phyloP scores from a whole-genome alignment of 495 filamentous ascomycete genomes.

The Talaromyces thailandensis region DNA sequence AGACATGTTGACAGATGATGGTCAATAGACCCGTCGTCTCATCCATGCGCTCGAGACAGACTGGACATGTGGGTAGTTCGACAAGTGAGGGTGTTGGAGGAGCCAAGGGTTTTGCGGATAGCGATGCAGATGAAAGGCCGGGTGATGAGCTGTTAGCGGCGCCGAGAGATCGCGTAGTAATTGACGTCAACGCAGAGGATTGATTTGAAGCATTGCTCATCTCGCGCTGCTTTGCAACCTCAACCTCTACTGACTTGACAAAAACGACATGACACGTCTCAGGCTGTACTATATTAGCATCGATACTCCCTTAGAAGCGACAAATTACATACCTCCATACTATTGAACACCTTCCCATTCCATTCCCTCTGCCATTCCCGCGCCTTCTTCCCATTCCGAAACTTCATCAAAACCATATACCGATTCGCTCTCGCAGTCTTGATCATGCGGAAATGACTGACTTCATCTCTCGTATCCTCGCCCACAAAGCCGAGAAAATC shows the following conservation, averaged over 20 bases:
- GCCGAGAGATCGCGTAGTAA: constrained; percentile 24
- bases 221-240: constrained; percentile 21
- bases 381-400: constrained; percentile 64
- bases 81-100: constrained; percentile 85
- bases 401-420: constrained; percentile 98
- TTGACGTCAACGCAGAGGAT: constrained; percentile 34
- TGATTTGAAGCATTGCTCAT: constrained; percentile 16
- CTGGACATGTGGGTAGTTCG: constrained; percentile 91
- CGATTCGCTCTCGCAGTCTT: constrained; percentile 79
- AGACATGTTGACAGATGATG: constrained; percentile 95
- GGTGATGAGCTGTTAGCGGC: constrained; percentile 34
- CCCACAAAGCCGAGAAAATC: constrained; percentile 93
- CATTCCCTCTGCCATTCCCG: constrained; percentile 75
- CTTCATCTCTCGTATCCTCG: constrained; percentile 75
- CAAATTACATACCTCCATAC: constrained; percentile 63
- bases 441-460: constrained; percentile 94
- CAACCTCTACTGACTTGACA: constrained; percentile 78
- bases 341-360: constrained; percentile 93
- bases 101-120: constrained; percentile 72
- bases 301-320: background rate
- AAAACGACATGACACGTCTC: constrained; percentile 96
- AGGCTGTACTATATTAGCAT: constrained; percentile 46
- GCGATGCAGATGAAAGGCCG: constrained; percentile 40
- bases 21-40: constrained; percentile 91
- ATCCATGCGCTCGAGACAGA: constrained; percentile 97